These are phyloP conservation scores for Zygoascus bituminiphila DNA, from an alignment of 805 yeast genomes.

Conservation along the genomic window DNA sequence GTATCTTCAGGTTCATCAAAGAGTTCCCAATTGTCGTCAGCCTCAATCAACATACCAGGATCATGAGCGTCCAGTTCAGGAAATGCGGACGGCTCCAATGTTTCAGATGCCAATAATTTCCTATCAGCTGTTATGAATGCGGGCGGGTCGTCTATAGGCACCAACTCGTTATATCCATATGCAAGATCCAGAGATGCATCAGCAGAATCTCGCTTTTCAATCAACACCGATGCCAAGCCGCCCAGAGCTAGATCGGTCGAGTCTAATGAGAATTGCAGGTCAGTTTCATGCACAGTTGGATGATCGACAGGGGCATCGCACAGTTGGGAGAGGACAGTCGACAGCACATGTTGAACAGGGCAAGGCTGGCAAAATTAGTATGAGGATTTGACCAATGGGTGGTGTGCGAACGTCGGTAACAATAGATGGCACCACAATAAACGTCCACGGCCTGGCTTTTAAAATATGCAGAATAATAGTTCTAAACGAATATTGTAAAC, in stretches of 20 bases:
- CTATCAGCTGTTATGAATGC: neutral
- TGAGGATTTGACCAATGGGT: too few relatives aligned
- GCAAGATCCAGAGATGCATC: too few relatives aligned
- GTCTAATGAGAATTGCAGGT: neutral
- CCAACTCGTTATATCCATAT: neutral
- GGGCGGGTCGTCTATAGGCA: neutral
- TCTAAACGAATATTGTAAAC: too few relatives aligned
- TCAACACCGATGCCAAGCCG: neutral
- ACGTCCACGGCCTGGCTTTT: too few relatives aligned
- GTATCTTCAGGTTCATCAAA: conserved; percentile 8
- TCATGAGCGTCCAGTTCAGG: neutral
- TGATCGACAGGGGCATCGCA: neutral
- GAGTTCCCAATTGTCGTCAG: neutral
- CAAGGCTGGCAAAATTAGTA: too few relatives aligned
- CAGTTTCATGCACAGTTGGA: neutral
- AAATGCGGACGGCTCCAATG: neutral
- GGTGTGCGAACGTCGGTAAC: too few relatives aligned
- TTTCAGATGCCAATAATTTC: neutral
- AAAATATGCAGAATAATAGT: too few relatives aligned
- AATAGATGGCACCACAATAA: too few relatives aligned
- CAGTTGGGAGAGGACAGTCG: neutral
- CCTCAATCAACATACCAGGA: neutral
- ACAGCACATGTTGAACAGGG: neutral
- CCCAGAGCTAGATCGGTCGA: neutral
- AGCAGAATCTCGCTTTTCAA: neutral